phyloP scores from a whole-genome alignment of 139 green algal species.

The Coelastrella sp. region DNA sequence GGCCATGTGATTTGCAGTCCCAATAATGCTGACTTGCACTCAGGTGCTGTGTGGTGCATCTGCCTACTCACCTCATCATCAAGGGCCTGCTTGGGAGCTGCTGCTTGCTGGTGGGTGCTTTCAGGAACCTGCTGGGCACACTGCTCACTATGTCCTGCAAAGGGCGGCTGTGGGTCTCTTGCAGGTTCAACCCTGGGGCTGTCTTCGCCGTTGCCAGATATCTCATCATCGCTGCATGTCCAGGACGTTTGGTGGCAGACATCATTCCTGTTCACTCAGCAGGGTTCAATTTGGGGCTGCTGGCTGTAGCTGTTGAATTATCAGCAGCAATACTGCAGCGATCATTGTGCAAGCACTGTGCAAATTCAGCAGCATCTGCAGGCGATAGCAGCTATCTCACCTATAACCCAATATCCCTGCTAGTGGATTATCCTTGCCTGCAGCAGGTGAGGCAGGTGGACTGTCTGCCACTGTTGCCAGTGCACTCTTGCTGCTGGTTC shows the following conservation, averaged over 20 bases:
- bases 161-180: neutral
- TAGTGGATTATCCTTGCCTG: constrained; percentile 45
- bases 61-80: constrained; percentile 15
- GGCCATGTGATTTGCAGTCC: too few species aligned
- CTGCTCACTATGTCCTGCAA: neutral
- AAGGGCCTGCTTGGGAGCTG: neutral
- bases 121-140: neutral
- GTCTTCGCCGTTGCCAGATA: constrained; percentile 21
- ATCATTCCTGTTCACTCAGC: too few species aligned
- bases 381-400: neutral
- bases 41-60: neutral
- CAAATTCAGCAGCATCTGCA: neutral
- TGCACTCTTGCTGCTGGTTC: neutral
- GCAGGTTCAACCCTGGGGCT: neutral
- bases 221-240: constrained; percentile 28
- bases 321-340: neutral
- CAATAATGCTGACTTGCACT: too few species aligned
- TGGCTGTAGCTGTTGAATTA: neutral
- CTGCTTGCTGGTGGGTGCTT: neutral
- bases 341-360: too few species aligned
- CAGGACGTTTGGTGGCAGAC: too few species aligned
- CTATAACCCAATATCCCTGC: constrained; percentile 52
- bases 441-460: neutral
- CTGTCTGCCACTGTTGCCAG: neutral
- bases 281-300: neutral